phyloP scores from a whole-genome alignment of 2,329 filamentous ascomycete species.

The Biscogniauxia mediterranea region DNA sequence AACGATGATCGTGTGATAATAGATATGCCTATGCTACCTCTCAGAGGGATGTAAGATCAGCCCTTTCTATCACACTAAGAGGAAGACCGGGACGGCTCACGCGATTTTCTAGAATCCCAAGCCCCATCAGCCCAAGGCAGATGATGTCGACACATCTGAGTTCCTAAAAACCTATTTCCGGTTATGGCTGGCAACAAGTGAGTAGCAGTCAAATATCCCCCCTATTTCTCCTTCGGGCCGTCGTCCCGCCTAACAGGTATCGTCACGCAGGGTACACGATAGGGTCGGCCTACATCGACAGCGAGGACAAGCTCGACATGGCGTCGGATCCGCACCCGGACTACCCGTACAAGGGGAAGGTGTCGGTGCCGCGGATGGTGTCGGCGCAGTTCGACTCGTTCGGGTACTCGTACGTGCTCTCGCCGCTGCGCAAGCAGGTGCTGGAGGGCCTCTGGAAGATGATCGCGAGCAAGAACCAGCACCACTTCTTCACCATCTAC shows the following conservation, averaged over 20 bases:
- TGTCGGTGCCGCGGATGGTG: conserved; percentile 34
- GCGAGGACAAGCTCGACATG: conserved; percentile 42
- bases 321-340: conserved; percentile 33
- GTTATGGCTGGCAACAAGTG: conserved; percentile 48
- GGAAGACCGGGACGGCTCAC: not conserved
- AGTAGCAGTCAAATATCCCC: conserved; percentile 22
- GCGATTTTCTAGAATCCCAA: conserved; percentile 4
- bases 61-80: not conserved
- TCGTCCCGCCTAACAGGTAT: not conserved
- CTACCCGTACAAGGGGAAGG: conserved; percentile 38
- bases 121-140: conserved; percentile 7
- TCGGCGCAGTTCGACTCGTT: conserved; percentile 33
- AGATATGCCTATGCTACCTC: not conserved
- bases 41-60: not conserved
- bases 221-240: not conserved
- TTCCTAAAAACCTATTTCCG: conserved; percentile 42
- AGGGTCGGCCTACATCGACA: conserved; percentile 43
- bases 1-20: not conserved
- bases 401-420: conserved; percentile 22
- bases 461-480: conserved; percentile 28
- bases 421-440: conserved; percentile 22
- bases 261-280: conserved; percentile 40
- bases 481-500: conserved; percentile 31
- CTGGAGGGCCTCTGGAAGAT: conserved; percentile 29
- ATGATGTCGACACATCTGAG: conserved; percentile 28